phyloP scores from a whole-genome alignment of 2,329 filamentous ascomycete species.

The Chaetomium globosum region DNA sequence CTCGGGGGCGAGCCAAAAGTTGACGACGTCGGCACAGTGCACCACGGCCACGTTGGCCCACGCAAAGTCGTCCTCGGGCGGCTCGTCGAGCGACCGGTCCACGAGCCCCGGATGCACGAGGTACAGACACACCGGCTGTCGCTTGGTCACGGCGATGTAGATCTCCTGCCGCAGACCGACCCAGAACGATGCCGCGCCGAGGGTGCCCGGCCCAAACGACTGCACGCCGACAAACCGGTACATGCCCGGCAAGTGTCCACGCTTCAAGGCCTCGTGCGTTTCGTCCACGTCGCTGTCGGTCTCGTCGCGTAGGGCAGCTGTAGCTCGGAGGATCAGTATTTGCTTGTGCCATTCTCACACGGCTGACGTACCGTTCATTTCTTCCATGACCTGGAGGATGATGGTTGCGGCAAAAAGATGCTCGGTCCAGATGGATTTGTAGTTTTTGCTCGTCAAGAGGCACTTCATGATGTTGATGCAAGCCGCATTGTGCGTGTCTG shows the following conservation, averaged over 20 bases:
- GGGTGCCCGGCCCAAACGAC: slow-evolving; percentile 45
- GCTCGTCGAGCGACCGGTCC: slow-evolving; percentile 52
- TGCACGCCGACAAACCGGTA: slow-evolving; percentile 49
- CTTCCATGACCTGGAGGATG: slow-evolving; percentile 60
- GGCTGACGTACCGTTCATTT: slow-evolving; percentile 48
- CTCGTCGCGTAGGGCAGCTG: slow-evolving; percentile 14
- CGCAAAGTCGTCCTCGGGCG: slow-evolving; percentile 50
- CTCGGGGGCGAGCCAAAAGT: slow-evolving; percentile 60
- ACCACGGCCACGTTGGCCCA: slow-evolving; percentile 66
- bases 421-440: slow-evolving; percentile 49
- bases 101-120: slow-evolving; percentile 53
- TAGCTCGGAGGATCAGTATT: background rate
- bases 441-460: slow-evolving; percentile 51
- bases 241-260: slow-evolving; percentile 52
- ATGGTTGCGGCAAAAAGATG: slow-evolving; percentile 59
- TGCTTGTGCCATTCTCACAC: too few species aligned
- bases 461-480: slow-evolving; percentile 49
- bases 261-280: slow-evolving; percentile 41
- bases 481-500: slow-evolving; percentile 56
- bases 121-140: slow-evolving; percentile 52
- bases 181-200: slow-evolving; percentile 60
- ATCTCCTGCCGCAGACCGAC: slow-evolving; percentile 62
- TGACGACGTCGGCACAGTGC: slow-evolving; percentile 64
- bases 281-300: background rate
- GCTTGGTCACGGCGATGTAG: slow-evolving; percentile 56